Evolutionary conservation across 768 basidiomycete species (phyloP).

Genomic region (Hygrophorus russula): DNA sequence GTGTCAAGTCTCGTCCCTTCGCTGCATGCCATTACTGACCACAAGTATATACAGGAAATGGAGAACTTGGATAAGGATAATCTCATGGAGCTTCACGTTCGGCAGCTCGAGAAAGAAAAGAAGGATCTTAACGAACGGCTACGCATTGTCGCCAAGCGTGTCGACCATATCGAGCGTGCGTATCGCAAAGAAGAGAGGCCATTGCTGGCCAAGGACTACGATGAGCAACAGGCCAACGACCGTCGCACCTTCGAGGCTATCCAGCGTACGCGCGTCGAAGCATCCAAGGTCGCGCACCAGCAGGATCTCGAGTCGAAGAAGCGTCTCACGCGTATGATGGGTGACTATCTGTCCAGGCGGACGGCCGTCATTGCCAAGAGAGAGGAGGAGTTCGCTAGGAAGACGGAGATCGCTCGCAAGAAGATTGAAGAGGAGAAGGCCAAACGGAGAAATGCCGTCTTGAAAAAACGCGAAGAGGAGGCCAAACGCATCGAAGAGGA

Average conservation of each 20-base stretch:
- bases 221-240: slow-evolving; percentile 72
- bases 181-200: slow-evolving; percentile 90
- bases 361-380: slow-evolving; percentile 45
- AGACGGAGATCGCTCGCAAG: slow-evolving; percentile 40
- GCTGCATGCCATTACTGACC: slow-evolving; percentile 7
- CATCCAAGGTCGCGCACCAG: slow-evolving; percentile 43
- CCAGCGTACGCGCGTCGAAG: slow-evolving; percentile 46
- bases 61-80: slow-evolving; percentile 78
- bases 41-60: slow-evolving; percentile 42
- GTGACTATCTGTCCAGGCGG: slow-evolving; percentile 50
- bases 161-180: slow-evolving; percentile 93
- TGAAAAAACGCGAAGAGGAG: slow-evolving; percentile 54
- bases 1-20: slow-evolving; percentile 31
- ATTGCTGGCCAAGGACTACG: slow-evolving; percentile 78
- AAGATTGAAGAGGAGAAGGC: slow-evolving; percentile 83
- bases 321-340: slow-evolving; percentile 60
- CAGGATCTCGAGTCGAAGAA: slow-evolving; percentile 66
- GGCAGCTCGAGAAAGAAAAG: slow-evolving; percentile 96
- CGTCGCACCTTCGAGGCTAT: slow-evolving; percentile 52
- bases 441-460: slow-evolving; percentile 45
- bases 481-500: slow-evolving; percentile 30
- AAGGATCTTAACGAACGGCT: slow-evolving; percentile 73
- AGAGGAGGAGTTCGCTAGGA: slow-evolving; percentile 53
- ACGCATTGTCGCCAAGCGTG: slow-evolving; percentile 74
- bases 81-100: slow-evolving; percentile 83